Percentiles rank a stretch among this genome's conserved stretches.
Evolutionary conservation across 139 green algal genomes (phyloP).

Genomic region (Pycnococcus provasolii): DNA sequence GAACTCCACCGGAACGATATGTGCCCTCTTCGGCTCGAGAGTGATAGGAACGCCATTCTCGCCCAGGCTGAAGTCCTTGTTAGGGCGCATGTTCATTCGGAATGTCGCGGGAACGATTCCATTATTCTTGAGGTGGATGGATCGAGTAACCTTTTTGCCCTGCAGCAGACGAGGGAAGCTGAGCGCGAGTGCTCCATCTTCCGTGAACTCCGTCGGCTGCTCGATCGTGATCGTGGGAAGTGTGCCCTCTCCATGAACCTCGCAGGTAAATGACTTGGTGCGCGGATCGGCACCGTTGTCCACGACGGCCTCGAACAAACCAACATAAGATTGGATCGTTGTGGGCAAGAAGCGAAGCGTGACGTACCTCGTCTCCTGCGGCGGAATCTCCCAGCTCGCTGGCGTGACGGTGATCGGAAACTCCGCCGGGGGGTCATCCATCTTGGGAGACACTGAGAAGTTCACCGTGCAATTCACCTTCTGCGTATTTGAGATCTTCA

Average conservation of each 20-base stretch:
- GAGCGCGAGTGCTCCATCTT: conserved; percentile 4
- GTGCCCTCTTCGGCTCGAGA: conserved; percentile 42
- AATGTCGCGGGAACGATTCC: conserved; percentile 47
- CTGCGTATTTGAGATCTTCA: conserved; percentile 67
- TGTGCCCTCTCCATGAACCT: conserved; percentile 57
- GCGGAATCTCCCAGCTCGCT: conserved; percentile 38
- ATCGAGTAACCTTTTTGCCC: conserved; percentile 33
- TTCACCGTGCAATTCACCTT: conserved; percentile 66
- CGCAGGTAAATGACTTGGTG: conserved; percentile 52
- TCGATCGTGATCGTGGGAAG: conserved; percentile 55
- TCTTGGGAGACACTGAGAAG: conserved; percentile 50
- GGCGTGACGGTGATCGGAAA: conserved; percentile 57
- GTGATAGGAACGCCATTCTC: conserved; percentile 29
- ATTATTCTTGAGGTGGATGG: conserved; percentile 56
- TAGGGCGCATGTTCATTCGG: conserved; percentile 39
- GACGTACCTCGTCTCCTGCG: conserved; percentile 39
- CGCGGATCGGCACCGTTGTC: conserved; percentile 46
- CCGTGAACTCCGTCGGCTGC: conserved; percentile 9
- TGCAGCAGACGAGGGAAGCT: conserved; percentile 49
- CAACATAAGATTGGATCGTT: conserved; percentile 52
- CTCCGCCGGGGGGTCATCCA: background rate
- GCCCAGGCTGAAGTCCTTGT: conserved; percentile 39
- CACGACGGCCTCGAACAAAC: conserved; percentile 52
- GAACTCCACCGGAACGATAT: background rate
- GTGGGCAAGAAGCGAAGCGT: conserved; percentile 45